These are phyloP conservation scores for Alternaria novae-zelandiae DNA, from an alignment of 2,329 filamentous ascomycete genomes.

Conservation along the genomic window DNA sequence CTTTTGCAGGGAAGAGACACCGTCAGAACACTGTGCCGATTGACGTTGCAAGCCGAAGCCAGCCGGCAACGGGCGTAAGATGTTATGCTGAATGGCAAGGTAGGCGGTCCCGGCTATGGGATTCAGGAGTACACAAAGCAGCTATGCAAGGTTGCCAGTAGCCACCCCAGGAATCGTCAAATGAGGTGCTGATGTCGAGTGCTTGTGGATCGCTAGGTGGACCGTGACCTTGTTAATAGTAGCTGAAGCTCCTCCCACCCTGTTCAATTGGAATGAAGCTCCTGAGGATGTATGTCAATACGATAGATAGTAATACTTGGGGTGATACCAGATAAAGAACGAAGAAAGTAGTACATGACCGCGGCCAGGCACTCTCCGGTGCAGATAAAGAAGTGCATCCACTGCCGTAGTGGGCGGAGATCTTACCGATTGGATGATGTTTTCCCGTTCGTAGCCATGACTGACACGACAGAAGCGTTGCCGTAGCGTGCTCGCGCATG, in stretches of 20 bases:
- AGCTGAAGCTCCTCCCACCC: conserved; percentile 20
- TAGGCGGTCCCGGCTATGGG: conserved; percentile 26
- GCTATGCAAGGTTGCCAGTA: conserved; percentile 23
- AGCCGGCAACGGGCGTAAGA: conserved; percentile 16
- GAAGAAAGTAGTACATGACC: conserved; percentile 38
- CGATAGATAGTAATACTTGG: conserved; percentile 35
- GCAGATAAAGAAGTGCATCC: conserved; percentile 30
- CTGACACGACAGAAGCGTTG: conserved; percentile 34
- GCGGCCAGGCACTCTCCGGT: conserved; percentile 32
- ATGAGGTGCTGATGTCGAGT: conserved; percentile 32
- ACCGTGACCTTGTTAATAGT: conserved; percentile 30
- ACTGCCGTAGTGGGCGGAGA: conserved; percentile 7
- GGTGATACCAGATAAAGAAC: conserved; percentile 41
- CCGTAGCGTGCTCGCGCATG: conserved; percentile 38
- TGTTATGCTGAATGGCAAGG: conserved; percentile 19
- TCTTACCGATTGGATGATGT: conserved; percentile 29
- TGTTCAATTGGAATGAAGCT: conserved; percentile 26
- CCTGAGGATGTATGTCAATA: conserved; percentile 40
- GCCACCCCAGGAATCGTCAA: conserved; percentile 28
- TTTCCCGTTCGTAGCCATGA: conserved; percentile 22
- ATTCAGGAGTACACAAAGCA: conserved; percentile 17
- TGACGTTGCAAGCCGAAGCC: conserved; percentile 15
- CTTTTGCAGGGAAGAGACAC: conserved; percentile 11
- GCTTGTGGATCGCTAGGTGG: conserved; percentile 31
- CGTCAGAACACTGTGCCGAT: conserved; percentile 1